A percentile compares a stretch with the other conserved stretches of the same genome.
phyloP scores from a whole-genome alignment of 768 basidiomycete species.

The Leucogyrophana mollusca region DNA sequence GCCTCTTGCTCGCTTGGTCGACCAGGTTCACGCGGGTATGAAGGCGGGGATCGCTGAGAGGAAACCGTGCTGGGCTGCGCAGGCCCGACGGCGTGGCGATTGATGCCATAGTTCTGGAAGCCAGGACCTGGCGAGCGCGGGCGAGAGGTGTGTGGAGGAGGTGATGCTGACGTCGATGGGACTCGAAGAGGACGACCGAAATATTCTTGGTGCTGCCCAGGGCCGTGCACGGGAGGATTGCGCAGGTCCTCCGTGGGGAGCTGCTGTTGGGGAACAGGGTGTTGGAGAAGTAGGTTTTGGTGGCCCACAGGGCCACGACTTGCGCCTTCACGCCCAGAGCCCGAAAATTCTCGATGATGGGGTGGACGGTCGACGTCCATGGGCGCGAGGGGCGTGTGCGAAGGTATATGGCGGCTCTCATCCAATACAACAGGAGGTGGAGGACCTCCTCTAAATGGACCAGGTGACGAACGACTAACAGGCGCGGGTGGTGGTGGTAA shows the following conservation, averaged over 20 bases:
- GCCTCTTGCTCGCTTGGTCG: constrained; percentile 51
- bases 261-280: constrained; percentile 62
- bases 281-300: constrained; percentile 61
- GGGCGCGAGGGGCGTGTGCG: constrained; percentile 73
- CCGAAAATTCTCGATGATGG: constrained; percentile 57
- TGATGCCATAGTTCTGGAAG: constrained; percentile 47
- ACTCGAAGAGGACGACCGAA: constrained; percentile 52
- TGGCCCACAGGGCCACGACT: constrained; percentile 56
- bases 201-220: constrained; percentile 55
- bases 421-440: constrained; percentile 82
- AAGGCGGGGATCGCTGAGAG: constrained; percentile 60
- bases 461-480: constrained; percentile 53
- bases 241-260: constrained; percentile 52
- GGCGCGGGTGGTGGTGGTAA: constrained; percentile 57
- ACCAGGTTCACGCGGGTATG: constrained; percentile 51
- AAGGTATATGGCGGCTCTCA: constrained; percentile 64
- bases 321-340: constrained; percentile 40
- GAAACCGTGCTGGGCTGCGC: constrained; percentile 43
- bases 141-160: constrained; percentile 42
- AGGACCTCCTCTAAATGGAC: constrained; percentile 80
- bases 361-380: constrained; percentile 68
- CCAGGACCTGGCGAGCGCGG: constrained; percentile 50
- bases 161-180: constrained; percentile 58
- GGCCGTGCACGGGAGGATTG: constrained; percentile 34
- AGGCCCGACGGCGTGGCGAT: constrained; percentile 50